Conservation (phyloP, 108 stramenopile species). For the Pseudonitzschia pungens region DNA sequence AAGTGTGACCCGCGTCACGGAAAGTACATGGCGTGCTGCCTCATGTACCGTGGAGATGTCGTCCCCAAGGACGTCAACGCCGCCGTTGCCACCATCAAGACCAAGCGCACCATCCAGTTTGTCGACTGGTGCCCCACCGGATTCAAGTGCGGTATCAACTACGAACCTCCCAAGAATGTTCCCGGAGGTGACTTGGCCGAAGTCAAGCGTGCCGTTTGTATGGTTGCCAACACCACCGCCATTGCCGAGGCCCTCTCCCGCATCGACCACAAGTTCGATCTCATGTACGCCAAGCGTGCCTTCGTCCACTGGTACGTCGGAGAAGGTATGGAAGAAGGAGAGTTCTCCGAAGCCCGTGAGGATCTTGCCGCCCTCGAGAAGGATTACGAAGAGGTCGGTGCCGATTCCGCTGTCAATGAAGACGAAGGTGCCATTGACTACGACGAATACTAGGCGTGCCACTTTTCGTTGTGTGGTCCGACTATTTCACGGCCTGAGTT, state of each 20-base stretch:
- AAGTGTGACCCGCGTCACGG: constrained; percentile 97
- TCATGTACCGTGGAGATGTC: constrained; percentile 96
- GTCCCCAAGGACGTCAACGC: constrained; percentile 95
- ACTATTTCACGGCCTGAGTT: background rate
- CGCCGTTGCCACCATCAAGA: constrained; percentile 92
- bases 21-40: constrained; percentile 99
- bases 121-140: constrained; percentile 97
- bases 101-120: constrained; percentile 95
- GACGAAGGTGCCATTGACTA: too few relatives aligned
- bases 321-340: constrained; percentile 99
- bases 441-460: constrained; percentile 28
- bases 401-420: constrained; percentile 77
- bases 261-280: constrained; percentile 99
- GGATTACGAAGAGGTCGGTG: constrained; percentile 95
- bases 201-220: constrained; percentile 97
- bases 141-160: constrained; percentile 99
- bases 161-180: constrained; percentile 95
- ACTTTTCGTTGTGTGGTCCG: background rate
- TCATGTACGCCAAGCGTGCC: constrained; percentile 99
- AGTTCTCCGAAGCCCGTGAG: constrained; percentile 99
- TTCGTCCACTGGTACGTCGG: constrained; percentile 99
- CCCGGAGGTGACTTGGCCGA: constrained; percentile 93
- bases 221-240: constrained; percentile 99
- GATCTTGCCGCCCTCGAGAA: constrained; percentile 99
- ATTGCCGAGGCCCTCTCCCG: constrained; percentile 97